Base-by-base conservation (phyloP, 2,329 filamentous ascomycete species). In the Fusarium albidum region DNA sequence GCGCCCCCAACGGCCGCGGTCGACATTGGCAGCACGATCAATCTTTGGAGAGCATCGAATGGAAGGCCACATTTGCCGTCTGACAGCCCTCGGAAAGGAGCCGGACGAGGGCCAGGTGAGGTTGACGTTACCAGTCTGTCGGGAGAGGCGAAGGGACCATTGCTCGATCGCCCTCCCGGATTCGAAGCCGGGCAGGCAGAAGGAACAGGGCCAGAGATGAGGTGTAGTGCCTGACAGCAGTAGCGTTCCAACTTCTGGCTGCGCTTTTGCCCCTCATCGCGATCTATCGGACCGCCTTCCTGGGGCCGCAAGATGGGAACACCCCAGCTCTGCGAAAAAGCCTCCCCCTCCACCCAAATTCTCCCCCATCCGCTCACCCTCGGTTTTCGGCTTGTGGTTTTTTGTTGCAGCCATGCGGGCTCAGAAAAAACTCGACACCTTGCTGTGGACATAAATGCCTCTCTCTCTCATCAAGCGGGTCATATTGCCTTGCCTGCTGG, bases 91-190 rank as follows among this genome's bases (percentile, higher is more conserved):
- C 39, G 52, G 59, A 59, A 52, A 35, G 37, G 59, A 60, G 45
- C 53, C 55, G n/a, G 55, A 49, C 37, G 28, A 51, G 44, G 42
- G 47, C 35, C 34, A 54, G 43, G 49, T 33, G 45, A 56, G 41
- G 43, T 53, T 44, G 46, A 49, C 52, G 40, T 59, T 66, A 66
- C 65, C 64, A 63, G 52, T 55, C 63, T 57, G 58, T 63, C 57
- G 63, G 64, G 61, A 67, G 49, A 52, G 41, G 47, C 34, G 47
- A 58, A 62, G 48, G 34, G 45, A 41, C 48, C 42, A 45, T 45
- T 51, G 35, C 34, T 49, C 48, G 52, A 59, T 55, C 45, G 39
- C 38, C 46, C 49, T 61, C 37, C 50, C 45, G 55, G 52, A 39
- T 50, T 46, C 34, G 21, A 57, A 49, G 44, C 38, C 41, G 42